These are phyloP conservation scores for Rubia balearica DNA, from an alignment of 305 asterid genomes.

Conservation along the genomic window DNA sequence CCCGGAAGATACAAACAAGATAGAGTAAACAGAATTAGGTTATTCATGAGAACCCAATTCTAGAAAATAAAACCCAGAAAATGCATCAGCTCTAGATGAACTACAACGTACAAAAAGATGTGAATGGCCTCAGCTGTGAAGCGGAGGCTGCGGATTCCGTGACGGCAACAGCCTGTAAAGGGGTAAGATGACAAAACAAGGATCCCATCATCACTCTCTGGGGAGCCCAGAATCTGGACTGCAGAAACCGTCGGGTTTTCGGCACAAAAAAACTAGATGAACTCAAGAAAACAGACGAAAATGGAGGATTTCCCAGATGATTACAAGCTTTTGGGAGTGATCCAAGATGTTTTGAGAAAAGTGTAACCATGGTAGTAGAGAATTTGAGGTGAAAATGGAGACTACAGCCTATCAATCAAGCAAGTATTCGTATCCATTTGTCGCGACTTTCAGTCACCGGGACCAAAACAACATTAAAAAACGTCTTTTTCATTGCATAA, in stretches of 20 bases:
- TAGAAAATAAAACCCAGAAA: neutral
- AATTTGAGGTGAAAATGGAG: neutral
- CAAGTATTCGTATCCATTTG: neutral
- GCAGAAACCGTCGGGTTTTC: neutral
- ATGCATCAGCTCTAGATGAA: neutral
- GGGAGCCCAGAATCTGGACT: constrained; percentile 3
- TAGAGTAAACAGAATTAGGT: neutral
- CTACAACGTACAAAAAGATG: constrained; percentile 4
- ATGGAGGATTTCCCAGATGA: constrained; percentile 6
- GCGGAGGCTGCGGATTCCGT: constrained; percentile 5
- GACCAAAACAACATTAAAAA: neutral
- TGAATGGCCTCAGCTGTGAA: constrained; percentile 1
- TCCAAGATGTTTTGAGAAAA: neutral
- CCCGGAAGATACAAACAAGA: neutral
- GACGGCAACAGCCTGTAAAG: neutral
- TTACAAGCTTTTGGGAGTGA: neutral
- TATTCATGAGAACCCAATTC: neutral
- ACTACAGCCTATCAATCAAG: neutral
- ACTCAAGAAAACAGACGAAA: neutral
- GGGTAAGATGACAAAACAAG: neutral
- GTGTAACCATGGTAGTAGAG: constrained; percentile 4
- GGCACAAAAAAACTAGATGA: neutral
- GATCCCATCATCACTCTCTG: neutral
- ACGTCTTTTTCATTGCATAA: neutral
- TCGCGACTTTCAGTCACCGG: neutral